Evolutionary conservation across 108 stramenopile genomes (phyloP).

Genomic region (Mediolabrus comicus): DNA sequence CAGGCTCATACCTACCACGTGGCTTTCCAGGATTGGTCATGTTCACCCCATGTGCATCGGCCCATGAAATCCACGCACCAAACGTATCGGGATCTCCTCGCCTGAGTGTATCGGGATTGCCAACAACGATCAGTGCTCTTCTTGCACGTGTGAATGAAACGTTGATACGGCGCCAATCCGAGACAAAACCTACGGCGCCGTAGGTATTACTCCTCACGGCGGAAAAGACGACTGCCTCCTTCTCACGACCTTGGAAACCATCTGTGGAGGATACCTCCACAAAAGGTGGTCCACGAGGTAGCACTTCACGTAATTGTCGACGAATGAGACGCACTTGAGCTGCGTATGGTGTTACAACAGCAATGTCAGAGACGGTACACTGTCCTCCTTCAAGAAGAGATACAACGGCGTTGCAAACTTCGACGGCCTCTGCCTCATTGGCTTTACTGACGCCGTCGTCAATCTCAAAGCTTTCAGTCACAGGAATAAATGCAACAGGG

Average conservation of each 20-base stretch:
- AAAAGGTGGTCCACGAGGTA: constrained; percentile 68
- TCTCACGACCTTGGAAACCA: constrained; percentile 99
- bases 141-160: constrained; percentile 98
- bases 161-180: constrained; percentile 97
- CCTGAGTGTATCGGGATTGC: constrained; percentile 88
- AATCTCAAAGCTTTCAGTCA: constrained; percentile 76
- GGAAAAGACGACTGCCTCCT: constrained; percentile 97
- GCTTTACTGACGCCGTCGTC: constrained; percentile 90
- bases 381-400: constrained; percentile 81
- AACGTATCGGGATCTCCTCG: constrained; percentile 90
- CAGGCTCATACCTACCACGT: constrained; percentile 88
- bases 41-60: constrained; percentile 89
- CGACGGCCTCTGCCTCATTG: constrained; percentile 93
- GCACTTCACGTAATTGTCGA: constrained; percentile 65
- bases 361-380: constrained; percentile 88
- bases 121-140: constrained; percentile 90
- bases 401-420: constrained; percentile 86
- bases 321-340: constrained; percentile 96
- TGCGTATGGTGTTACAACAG: constrained; percentile 98
- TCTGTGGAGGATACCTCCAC: constrained; percentile 97
- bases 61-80: constrained; percentile 88
- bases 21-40: constrained; percentile 88
- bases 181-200: constrained; percentile 95
- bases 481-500: constrained; percentile 85
- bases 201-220: constrained; percentile 94